phyloP scores from a whole-genome alignment of 1,284 basidiomycete species.

The Tilletiaria anomala region DNA sequence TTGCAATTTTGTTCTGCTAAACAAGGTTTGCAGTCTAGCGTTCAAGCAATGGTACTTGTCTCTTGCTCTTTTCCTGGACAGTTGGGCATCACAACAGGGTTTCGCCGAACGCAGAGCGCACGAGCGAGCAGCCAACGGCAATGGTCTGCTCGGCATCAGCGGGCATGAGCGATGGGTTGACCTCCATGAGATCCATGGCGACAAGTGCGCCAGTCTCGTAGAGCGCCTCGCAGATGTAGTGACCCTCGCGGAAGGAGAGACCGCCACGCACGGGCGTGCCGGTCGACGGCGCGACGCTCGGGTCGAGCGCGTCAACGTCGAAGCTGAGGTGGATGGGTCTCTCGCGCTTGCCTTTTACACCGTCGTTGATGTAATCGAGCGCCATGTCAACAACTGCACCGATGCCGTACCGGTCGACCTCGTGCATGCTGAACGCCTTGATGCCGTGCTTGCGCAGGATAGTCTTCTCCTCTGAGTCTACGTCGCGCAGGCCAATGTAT shows the following conservation, averaged over 20 bases:
- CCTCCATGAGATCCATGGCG: slow-evolving; percentile 64
- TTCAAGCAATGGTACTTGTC: no score
- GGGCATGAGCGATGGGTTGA: slow-evolving; percentile 71
- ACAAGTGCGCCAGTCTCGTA: slow-evolving; percentile 85
- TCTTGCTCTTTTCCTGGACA: no score
- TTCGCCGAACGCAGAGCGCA: slow-evolving; percentile 70
- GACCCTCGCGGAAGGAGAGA: slow-evolving; percentile 84
- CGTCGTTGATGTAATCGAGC: slow-evolving; percentile 67
- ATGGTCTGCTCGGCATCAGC: slow-evolving; percentile 72
- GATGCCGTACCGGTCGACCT: slow-evolving; percentile 92
- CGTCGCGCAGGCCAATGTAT: slow-evolving; percentile 89
- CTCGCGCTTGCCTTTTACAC: slow-evolving; percentile 44
- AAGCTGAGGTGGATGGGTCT: slow-evolving; percentile 88
- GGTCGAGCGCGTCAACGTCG: slow-evolving; percentile 76
- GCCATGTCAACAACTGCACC: slow-evolving; percentile 80
- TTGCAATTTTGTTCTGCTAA: no score
- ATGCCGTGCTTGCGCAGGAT: slow-evolving; percentile 74
- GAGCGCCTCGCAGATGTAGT: slow-evolving; percentile 84
- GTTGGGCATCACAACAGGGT: slow-evolving; percentile 10
- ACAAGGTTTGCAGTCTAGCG: no score
- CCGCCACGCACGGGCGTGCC: slow-evolving; percentile 89
- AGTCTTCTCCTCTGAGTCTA: slow-evolving; percentile 76
- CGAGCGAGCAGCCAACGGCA: slow-evolving; percentile 80
- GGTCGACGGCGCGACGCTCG: slow-evolving; percentile 84
- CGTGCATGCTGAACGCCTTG: slow-evolving; percentile 94